Evolutionary conservation across 345 rosid species (phyloP).

Genomic region (Gossypium turneri): DNA sequence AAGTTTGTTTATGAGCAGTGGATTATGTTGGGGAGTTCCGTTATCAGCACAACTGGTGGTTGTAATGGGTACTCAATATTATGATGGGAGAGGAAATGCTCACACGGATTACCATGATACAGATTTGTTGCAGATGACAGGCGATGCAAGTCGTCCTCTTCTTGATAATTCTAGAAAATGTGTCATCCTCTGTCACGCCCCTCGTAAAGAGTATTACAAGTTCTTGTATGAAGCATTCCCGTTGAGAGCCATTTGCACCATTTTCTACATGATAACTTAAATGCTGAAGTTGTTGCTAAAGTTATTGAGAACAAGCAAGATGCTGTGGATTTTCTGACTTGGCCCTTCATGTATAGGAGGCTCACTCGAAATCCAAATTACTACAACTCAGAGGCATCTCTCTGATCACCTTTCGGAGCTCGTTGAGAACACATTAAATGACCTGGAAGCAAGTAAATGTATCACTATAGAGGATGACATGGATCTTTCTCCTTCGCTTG

Average conservation of each 20-base stretch:
- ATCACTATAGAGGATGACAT: slow-evolving; percentile 70
- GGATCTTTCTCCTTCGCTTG: slow-evolving; percentile 74
- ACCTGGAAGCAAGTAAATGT: slow-evolving; percentile 79
- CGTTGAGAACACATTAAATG: slow-evolving; percentile 76
- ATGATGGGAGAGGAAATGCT: slow-evolving; percentile 82
- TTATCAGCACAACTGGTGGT: slow-evolving; percentile 79
- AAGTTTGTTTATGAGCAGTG: slow-evolving; percentile 92
- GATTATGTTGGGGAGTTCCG: slow-evolving; percentile 82
- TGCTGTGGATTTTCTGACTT: slow-evolving; percentile 90
- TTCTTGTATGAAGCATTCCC: slow-evolving; percentile 90
- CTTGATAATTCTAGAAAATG: slow-evolving; percentile 84
- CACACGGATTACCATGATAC: slow-evolving; percentile 82
- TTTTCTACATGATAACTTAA: slow-evolving; percentile 81
- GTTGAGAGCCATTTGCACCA: slow-evolving; percentile 91
- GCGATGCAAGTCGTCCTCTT: slow-evolving; percentile 83
- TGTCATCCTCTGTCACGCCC: slow-evolving; percentile 82
- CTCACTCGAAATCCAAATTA: slow-evolving; percentile 89
- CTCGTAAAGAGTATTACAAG: slow-evolving; percentile 88
- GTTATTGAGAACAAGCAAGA: slow-evolving; percentile 89
- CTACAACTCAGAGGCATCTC: slow-evolving; percentile 93
- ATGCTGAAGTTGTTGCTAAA: slow-evolving; percentile 79
- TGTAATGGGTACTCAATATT: slow-evolving; percentile 95
- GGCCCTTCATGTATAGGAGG: slow-evolving; percentile 97
- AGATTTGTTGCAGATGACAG: slow-evolving; percentile 96
- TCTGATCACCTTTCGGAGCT: slow-evolving; percentile 97